Evolutionary conservation across 2,329 filamentous ascomycete species (phyloP), one percentile per base, ranked within the genome.

Genomic region (Diplodia intermedia): DNA sequence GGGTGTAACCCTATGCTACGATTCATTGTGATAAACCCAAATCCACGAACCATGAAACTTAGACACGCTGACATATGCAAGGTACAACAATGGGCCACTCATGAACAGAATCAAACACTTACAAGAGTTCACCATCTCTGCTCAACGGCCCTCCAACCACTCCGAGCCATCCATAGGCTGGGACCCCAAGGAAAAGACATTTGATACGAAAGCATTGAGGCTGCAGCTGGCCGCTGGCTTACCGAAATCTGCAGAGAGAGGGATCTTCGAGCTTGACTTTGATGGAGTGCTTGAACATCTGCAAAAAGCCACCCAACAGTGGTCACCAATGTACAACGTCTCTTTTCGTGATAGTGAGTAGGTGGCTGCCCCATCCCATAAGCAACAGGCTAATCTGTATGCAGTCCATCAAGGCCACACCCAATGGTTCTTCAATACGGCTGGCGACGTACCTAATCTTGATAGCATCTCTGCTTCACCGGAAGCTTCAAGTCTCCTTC

Each of bases 401-500:
- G 11, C 3, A 56, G 54, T 20, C 15, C 29, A 56, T n/a, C 12
- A 11, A 6, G 29, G 29, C 4, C 18, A 11, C 8, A 56, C 29
- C 2, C 29, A n/a, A 29, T 60, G 55, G 55, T 60, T 60, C 38
- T 43, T 60, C 23, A 60, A 60, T 23, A 60, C 55, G 6, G 7
- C 33, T 26, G 20, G 12, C 1, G n/a, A 40, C 8, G 15, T n/a
- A 9, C 12, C 9, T 2, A 29, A 26, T 11, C 11, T 23, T 23
- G 36, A 26, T 26, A 26, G 26, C 26, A 26, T 26, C 26, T 26
- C n/a, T 15, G 38, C 12, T 4, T 12, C 33, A 15, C n/a, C 12
- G 7, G 23, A 60, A 8, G 14, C 55, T 2, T 60, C 55, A 12
- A 38, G 18, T 12, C 55, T 60, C 18, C 43, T 60, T 20, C 2